Evolutionary conservation across 441 rosid genomes (phyloP).

Genomic region (Corymbia calophylla): DNA sequence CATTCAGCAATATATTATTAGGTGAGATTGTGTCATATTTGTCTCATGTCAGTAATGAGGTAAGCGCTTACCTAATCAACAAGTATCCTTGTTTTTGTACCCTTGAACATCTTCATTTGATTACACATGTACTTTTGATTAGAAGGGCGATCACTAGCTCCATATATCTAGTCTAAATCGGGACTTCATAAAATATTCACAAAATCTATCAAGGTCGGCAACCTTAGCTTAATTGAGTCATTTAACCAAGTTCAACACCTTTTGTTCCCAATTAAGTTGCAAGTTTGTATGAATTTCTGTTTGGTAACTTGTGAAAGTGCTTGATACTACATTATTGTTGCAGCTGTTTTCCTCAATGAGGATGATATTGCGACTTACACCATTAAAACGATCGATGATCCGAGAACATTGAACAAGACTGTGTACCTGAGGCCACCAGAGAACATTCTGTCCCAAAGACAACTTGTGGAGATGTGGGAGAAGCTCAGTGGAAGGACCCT

Average conservation of each 20-base stretch:
- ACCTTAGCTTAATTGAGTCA: not conserved
- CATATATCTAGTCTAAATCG: not conserved
- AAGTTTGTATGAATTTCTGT: not conserved
- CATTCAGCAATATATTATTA: not conserved
- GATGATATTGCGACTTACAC: not conserved
- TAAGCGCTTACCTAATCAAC: not conserved
- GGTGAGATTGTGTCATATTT: not conserved
- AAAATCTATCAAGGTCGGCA: not conserved
- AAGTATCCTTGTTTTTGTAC: not conserved
- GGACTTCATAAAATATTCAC: not conserved
- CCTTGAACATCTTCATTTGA: not conserved
- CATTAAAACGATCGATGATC: not conserved
- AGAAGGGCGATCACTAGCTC: not conserved
- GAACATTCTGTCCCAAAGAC: not conserved
- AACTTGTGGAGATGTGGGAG: not conserved
- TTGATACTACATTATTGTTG: not conserved
- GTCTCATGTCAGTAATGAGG: not conserved
- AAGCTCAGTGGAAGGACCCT: not conserved
- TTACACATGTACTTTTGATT: not conserved
- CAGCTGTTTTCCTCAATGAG: not conserved
- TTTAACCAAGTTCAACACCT: not conserved
- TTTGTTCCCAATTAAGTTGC: not conserved
- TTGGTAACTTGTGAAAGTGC: not conserved
- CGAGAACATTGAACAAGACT: not conserved
- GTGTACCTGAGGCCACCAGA: not conserved